Evolutionary conservation across 2,329 filamentous ascomycete genomes (phyloP), one percentile per base, ranked within the genome.

Genomic region (Venturia pyrina): DNA sequence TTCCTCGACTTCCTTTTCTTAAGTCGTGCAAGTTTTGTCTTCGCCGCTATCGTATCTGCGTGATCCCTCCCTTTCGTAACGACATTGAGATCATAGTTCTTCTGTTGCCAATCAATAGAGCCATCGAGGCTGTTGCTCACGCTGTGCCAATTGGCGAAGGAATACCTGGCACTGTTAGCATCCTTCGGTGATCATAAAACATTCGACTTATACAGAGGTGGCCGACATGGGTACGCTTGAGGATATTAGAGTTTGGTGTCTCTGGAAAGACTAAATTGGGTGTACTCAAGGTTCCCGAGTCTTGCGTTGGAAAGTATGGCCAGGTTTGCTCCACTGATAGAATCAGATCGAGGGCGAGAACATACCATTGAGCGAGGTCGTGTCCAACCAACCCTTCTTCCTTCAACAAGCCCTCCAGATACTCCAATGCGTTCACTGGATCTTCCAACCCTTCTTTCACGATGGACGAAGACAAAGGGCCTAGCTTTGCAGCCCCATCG

Each of bases 51-150:
- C 37, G 63, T 65, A 40, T 65, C 63, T 41, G 48, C 63, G n/a
- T 65, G 63, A 65, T 65, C 63, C 21, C 37, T 24, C 15, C 63
- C 63, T 41, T 65, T 65, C 44, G 53, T 56, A 13, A 37, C 41
- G 19, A 57, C 37, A 37, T 65, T 59, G 17, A 65, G 40, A 32
- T 57, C 53, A 40, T 53, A 65, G 17, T 41, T 40, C 40, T 65
- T 65, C 50, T 65, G 48, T 46, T 65, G 63, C 63, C 63, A 65
- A n/a, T 60, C 62, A 21, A 64, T 46, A 10, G 62, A 64, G 11
- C 28, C 48, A 15, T 57, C 41, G 24, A 57, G 63, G 40, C 53
- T 46, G 19, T 59, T 48, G 24, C 32, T 65, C 28, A 50, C 44
- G 34, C 63, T 53, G 50, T 65, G 53, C 63, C 63, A 65, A 48